A percentile compares a stretch with the other conserved stretches of the same genome.
Evolutionary conservation across 2,329 filamentous ascomycete species (phyloP).

Genomic region (Aspergillus jensenii): DNA sequence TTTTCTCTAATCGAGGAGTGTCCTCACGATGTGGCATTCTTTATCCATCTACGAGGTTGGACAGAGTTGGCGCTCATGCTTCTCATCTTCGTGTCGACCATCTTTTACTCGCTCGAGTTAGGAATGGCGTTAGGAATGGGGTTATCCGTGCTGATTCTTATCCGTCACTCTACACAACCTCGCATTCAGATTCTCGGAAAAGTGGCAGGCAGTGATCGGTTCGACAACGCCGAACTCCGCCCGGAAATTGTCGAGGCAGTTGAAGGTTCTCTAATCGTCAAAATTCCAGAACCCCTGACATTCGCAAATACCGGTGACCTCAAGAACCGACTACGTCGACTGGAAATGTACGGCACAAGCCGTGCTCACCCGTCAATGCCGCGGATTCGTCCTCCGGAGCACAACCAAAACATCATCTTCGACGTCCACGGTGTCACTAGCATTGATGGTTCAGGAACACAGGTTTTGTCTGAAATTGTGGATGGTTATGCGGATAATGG

Average conservation of each 20-base stretch:
- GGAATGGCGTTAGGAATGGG: conserved; percentile 94
- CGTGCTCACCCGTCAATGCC: conserved; percentile 85
- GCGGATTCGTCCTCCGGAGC: conserved; percentile 70
- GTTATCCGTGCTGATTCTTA: conserved; percentile 82
- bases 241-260: conserved; percentile 78
- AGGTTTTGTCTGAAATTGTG: conserved; percentile 90
- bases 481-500: conserved; percentile 72
- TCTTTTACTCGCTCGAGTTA: conserved; percentile 90
- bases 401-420: conserved; percentile 91
- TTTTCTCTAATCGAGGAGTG: conserved; percentile 94
- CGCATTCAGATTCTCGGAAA: conserved; percentile 95
- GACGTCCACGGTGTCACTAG: conserved; percentile 97
- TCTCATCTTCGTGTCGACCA: conserved; percentile 85
- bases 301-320: conserved; percentile 96
- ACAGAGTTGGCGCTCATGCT: conserved; percentile 83
- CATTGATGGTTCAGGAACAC: conserved; percentile 88
- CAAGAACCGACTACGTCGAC: conserved; percentile 74
- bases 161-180: conserved; percentile 85
- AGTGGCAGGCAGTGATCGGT: conserved; percentile 71
- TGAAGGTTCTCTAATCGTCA: conserved; percentile 90
- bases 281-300: conserved; percentile 93
- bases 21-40: conserved; percentile 88
- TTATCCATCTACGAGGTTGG: conserved; percentile 80
- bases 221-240: conserved; percentile 78
- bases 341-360: conserved; percentile 88